These are phyloP conservation scores for Pachysolen tannophilus DNA, from an alignment of 805 yeast genomes.

Conservation along the genomic window DNA sequence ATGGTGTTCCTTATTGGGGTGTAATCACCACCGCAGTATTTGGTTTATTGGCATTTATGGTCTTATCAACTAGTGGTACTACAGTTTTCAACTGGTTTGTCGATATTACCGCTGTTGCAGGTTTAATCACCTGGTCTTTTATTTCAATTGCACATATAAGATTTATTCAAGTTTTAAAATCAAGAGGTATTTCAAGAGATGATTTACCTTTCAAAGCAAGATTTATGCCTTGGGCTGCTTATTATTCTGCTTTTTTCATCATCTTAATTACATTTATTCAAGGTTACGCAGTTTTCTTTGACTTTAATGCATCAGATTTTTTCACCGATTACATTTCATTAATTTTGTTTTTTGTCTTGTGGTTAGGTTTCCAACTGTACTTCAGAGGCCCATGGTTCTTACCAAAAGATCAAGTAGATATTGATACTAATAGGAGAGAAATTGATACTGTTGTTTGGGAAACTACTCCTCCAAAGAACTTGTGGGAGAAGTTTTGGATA, in stretches of 20 bases:
- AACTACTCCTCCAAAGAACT: constrained; percentile 39
- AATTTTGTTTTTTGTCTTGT: constrained; percentile 47
- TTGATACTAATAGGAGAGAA: constrained; percentile 58
- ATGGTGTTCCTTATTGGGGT: constrained; percentile 56
- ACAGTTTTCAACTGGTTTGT: constrained; percentile 66
- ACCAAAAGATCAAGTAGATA: constrained; percentile 56
- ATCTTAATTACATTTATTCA: constrained; percentile 57
- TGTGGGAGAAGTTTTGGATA: constrained; percentile 57
- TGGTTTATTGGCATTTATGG: constrained; percentile 59
- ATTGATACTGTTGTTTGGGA: constrained; percentile 55
- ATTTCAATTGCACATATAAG: constrained; percentile 59
- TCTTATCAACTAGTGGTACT: constrained; percentile 42
- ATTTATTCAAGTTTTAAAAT: constrained; percentile 57
- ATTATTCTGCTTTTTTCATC: constrained; percentile 50
- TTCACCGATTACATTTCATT: constrained; percentile 68
- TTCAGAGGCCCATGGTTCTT: constrained; percentile 40
- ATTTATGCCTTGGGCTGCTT: constrained; percentile 62
- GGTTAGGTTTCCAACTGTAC: constrained; percentile 45
- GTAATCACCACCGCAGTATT: constrained; percentile 51
- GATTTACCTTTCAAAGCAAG: constrained; percentile 67
- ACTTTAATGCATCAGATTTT: constrained; percentile 46
- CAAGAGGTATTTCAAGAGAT: constrained; percentile 59
- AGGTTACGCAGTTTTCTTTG: constrained; percentile 61
- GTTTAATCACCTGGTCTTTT: constrained; percentile 66
- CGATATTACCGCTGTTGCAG: constrained; percentile 72